Evolutionary conservation across 352 stramenopile genomes (phyloP).

Genomic region (Blastocystis sp.): DNA sequence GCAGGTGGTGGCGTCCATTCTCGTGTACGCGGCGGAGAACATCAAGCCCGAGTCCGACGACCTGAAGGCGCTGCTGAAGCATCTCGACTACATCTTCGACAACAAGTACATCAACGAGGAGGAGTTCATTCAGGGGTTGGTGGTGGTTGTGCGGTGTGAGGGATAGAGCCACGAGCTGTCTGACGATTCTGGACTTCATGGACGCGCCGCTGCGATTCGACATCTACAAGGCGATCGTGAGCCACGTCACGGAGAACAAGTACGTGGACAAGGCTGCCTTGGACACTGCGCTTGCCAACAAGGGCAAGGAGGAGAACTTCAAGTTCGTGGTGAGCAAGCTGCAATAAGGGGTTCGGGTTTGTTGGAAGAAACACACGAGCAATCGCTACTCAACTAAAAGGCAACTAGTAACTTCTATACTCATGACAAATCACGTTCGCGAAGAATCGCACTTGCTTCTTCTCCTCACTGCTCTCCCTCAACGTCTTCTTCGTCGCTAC

Average conservation of each 20-base stretch:
- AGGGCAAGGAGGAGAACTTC: background rate
- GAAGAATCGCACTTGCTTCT: conserved; percentile 63
- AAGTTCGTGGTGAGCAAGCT: conserved; percentile 8
- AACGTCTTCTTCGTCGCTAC: background rate
- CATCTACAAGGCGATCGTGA: conserved; percentile 12
- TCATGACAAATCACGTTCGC: conserved; percentile 67
- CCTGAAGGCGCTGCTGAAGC: background rate
- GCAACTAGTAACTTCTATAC: conserved; percentile 61
- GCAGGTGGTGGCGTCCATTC: background rate
- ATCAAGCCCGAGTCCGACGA: background rate
- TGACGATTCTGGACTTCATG: conserved; percentile 38
- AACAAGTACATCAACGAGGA: background rate
- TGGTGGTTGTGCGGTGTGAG: background rate
- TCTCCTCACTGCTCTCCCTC: background rate
- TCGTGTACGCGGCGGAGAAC: conserved; percentile 31
- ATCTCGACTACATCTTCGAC: conserved; percentile 13
- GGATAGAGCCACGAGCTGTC: background rate
- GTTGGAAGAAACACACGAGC: background rate
- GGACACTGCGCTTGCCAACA: background rate
- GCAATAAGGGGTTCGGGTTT: background rate
- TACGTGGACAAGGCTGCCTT: background rate
- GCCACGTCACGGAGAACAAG: background rate
- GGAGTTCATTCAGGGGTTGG: conserved; percentile 51
- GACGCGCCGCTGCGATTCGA: conserved; percentile 6
- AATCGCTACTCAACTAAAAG: background rate